phyloP scores from a whole-genome alignment of 495 filamentous ascomycete species.

The Penicillium lagena region DNA sequence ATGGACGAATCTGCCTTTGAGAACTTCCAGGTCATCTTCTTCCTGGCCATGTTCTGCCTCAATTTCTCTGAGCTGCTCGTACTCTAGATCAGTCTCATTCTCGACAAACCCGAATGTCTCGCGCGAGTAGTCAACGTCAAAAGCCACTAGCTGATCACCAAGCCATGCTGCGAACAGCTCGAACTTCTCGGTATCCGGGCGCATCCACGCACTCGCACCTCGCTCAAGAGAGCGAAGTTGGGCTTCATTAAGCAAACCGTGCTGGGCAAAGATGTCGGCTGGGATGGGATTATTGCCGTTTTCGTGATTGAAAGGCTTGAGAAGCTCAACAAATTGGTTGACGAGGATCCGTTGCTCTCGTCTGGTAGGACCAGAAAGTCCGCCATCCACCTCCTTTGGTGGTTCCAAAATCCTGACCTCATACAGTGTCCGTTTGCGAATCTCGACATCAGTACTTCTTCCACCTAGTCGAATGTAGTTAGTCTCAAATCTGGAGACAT shows the following conservation, averaged over 20 bases:
- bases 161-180: constrained; percentile 60
- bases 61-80: constrained; percentile 57
- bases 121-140: constrained; percentile 28
- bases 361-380: constrained; percentile 21
- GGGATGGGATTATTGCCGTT: constrained; percentile 13
- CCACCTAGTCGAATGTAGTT: constrained; percentile 76
- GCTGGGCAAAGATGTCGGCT: constrained; percentile 30
- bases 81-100: constrained; percentile 61
- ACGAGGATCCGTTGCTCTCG: constrained; percentile 38
- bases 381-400: constrained; percentile 20
- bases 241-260: constrained; percentile 31
- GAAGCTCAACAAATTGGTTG: constrained; percentile 36
- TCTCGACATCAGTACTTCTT: constrained; percentile 56
- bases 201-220: constrained; percentile 45
- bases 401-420: constrained; percentile 40
- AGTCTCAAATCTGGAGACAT: constrained; percentile 57
- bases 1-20: constrained; percentile 41
- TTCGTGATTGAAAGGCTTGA: constrained; percentile 38
- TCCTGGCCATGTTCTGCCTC: constrained; percentile 52
- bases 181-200: constrained; percentile 15
- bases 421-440: constrained; percentile 63
- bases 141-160: constrained; percentile 37
- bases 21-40: constrained; percentile 47
- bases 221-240: constrained; percentile 46
- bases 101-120: constrained; percentile 44